Evolutionary conservation across 2,329 filamentous ascomycete genomes (phyloP), one percentile per base, ranked within the genome.

Genomic region (Beauveria sp.): DNA sequence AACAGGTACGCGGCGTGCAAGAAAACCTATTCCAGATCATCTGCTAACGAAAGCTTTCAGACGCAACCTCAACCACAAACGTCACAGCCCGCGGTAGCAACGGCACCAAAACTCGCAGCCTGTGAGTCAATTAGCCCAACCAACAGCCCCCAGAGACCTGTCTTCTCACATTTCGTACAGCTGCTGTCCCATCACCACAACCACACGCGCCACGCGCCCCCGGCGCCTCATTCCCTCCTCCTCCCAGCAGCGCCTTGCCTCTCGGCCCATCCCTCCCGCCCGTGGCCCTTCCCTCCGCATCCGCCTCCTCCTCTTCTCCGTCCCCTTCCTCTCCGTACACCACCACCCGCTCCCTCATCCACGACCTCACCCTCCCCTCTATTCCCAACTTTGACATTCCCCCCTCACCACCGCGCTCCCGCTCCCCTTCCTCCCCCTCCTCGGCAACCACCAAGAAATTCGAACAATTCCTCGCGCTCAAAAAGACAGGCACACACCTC

Each of bases 401-500:
- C 0, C 79, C 84, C 10, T 91, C 89, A 4, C 90, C 90, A 1
- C 86, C 87, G 0, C 83, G 24, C 83, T 26, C 83, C 90, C 89
- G 0, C 80, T 41, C 84, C 10, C 91, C 89, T 3, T 89, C 90
- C 1, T 85, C 87, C 0, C 83, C 83, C 2, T 83, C 83, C 12
- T 75, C 78, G 40, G 66, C 74, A 47, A 73, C 85, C 14, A 86
- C 82, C 55, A 80, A 82, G 66, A 92, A 91, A 67, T 88, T 93
- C 66, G 81, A 84, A 64, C 84, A 85, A 62, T 93, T 94, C 66
- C 81, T 93, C 0, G 79, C 84, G 51, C 80, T 93, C n/a, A 94
- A 94, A 75, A 85, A 84, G 68, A 84, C 87, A 64, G 87, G 87
- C 5, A 79, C 86, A 18, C 90, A 94, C 73, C 93, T 93, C 79